Percentiles rank a stretch among this genome's conserved stretches.
These are phyloP conservation scores for Marsdenia floribunda DNA, from an alignment of 257 asterid genomes.

Conservation along the genomic window DNA sequence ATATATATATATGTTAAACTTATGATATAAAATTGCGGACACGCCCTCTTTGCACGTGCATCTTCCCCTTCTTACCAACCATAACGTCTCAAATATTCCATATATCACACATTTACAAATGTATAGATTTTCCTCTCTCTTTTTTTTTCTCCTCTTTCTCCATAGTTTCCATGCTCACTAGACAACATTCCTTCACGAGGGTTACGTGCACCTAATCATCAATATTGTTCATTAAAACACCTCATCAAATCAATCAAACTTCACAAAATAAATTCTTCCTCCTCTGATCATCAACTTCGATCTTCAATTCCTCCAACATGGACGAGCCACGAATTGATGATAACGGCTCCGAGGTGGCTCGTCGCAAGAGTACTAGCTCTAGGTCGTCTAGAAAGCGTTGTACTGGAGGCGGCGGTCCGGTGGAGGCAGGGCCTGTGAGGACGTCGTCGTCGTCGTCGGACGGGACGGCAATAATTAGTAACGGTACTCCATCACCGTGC, in stretches of 20 bases:
- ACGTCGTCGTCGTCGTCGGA: not conserved
- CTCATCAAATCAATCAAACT: slow-evolving; percentile 1
- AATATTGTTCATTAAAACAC: slow-evolving; percentile 33
- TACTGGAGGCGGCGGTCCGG: not conserved
- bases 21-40: too few relatives aligned
- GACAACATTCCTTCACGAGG: slow-evolving; percentile 69
- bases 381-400: slow-evolving; percentile 27
- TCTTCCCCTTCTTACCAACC: slow-evolving; percentile 20
- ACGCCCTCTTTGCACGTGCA: slow-evolving; percentile 64
- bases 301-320: slow-evolving; percentile 28
- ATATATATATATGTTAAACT: too few relatives aligned
- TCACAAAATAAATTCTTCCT: slow-evolving; percentile 10
- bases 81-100: slow-evolving; percentile 10
- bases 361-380: slow-evolving; percentile 22
- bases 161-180: slow-evolving; percentile 31
- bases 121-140: not conserved
- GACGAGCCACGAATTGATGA: slow-evolving; percentile 27
- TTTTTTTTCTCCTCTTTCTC: slow-evolving; percentile 14
- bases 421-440: not conserved
- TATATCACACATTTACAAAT: not conserved
- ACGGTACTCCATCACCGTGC: slow-evolving; percentile 61
- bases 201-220: slow-evolving; percentile 48
- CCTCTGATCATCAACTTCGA: too few relatives aligned
- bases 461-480: slow-evolving; percentile 2
- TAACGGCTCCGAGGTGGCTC: slow-evolving; percentile 26